Conservation (phyloP, 148 eudicot genomes). For the Fagopyrum esculentum region DNA sequence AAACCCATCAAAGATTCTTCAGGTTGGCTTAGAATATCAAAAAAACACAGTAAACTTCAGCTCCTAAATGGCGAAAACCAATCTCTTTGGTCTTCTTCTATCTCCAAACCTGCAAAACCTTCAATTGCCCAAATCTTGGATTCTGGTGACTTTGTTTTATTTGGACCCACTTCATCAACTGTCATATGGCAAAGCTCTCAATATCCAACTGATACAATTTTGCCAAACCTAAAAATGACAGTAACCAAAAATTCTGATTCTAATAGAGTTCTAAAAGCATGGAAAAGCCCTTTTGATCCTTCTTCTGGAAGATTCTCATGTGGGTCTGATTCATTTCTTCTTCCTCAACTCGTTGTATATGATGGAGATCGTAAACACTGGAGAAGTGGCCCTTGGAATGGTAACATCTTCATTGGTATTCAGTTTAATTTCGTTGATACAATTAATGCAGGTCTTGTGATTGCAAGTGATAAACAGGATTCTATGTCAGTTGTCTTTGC, state of each 20-base stretch:
- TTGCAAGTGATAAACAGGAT: background rate
- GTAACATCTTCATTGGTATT: conserved; percentile 40
- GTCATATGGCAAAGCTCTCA: conserved; percentile 6
- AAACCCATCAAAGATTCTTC: conserved; percentile 26
- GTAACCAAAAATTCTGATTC: background rate
- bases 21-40: conserved; percentile 27
- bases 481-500: background rate
- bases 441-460: conserved; percentile 4
- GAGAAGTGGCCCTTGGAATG: conserved; percentile 62
- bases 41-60: background rate
- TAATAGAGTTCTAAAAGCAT: background rate
- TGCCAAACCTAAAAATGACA: conserved; percentile 1
- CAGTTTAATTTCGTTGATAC: background rate
- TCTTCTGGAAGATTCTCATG: background rate
- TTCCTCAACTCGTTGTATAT: conserved; percentile 8
- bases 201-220: background rate
- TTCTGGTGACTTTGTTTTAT: background rate
- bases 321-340: background rate
- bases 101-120: background rate
- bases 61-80: background rate
- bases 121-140: conserved; percentile 3
- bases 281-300: conserved; percentile 1
- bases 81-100: background rate
- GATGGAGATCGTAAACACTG: conserved; percentile 10
- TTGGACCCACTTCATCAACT: background rate